Conservation (phyloP, 176 grass and related monocot species). For the Bromus sterilis region DNA sequence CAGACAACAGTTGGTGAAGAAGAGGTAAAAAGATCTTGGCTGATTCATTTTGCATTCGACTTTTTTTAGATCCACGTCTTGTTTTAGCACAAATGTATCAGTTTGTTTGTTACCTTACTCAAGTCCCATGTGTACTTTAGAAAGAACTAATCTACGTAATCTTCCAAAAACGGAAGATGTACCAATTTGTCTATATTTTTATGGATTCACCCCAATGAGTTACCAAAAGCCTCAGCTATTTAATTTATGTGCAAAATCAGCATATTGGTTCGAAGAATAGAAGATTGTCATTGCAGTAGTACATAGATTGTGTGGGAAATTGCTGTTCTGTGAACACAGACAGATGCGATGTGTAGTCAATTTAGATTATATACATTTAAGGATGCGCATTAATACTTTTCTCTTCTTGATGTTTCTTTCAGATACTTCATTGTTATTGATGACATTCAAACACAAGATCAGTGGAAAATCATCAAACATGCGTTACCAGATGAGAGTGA, state of each 20-base stretch:
- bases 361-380: not conserved
- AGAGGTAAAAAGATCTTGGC: not conserved
- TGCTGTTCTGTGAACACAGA: not conserved
- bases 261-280: not conserved
- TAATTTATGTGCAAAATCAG: not conserved
- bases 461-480: not conserved
- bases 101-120: not conserved
- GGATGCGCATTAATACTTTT: not conserved
- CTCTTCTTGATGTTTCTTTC: not conserved
- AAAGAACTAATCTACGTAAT: not conserved
- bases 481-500: not conserved
- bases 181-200: not conserved
- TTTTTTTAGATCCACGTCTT: not conserved
- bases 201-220: not conserved
- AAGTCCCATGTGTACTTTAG: not conserved
- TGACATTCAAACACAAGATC: not conserved
- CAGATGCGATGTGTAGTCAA: not conserved
- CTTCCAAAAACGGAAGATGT: not conserved
- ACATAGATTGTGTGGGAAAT: not conserved
- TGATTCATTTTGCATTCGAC: not conserved
- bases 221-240: not conserved
- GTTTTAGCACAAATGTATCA: not conserved
- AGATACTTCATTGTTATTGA: not conserved
- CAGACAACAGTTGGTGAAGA: not conserved
- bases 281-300: not conserved